Conservation (phyloP, 2,329 filamentous ascomycete genomes). For the Arthrobotrys iridis region DNA sequence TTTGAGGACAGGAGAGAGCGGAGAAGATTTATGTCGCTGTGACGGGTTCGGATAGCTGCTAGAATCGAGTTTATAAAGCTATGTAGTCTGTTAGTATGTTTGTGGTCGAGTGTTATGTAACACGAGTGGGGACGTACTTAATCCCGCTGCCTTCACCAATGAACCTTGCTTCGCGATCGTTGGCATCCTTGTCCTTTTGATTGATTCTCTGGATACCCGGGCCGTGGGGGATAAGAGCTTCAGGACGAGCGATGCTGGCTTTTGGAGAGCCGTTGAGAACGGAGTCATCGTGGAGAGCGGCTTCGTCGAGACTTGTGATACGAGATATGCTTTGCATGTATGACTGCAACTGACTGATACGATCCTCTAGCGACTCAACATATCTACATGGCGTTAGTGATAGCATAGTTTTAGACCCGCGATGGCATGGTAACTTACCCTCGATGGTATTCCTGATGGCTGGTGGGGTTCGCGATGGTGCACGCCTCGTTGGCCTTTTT, state of each 20-base stretch:
- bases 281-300: slow-evolving; percentile 34
- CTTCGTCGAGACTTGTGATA: slow-evolving; percentile 47
- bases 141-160: slow-evolving; percentile 53
- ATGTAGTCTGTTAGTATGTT: slow-evolving; percentile 14
- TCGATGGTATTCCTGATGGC: slow-evolving; percentile 52
- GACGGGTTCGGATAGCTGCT: slow-evolving; percentile 45
- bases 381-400: slow-evolving; percentile 8
- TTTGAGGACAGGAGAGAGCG: slow-evolving; percentile 48
- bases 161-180: slow-evolving; percentile 48
- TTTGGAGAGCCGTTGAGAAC: slow-evolving; percentile 28
- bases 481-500: slow-evolving; percentile 54
- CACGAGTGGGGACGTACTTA: slow-evolving; percentile 21
- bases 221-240: neutral
- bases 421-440: slow-evolving; percentile 22
- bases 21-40: slow-evolving; percentile 52
- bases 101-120: neutral
- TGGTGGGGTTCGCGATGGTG: slow-evolving; percentile 53
- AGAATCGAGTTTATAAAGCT: slow-evolving; percentile 53
- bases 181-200: slow-evolving; percentile 49
- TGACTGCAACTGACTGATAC: slow-evolving; percentile 48
- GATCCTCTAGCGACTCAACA: slow-evolving; percentile 52
- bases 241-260: slow-evolving; percentile 26
- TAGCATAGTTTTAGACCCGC: neutral
- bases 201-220: slow-evolving; percentile 50
- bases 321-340: slow-evolving; percentile 53